These are phyloP conservation scores for Candolleomyces aberdarensis DNA, from an alignment of 768 basidiomycete species.

Conservation along the genomic window DNA sequence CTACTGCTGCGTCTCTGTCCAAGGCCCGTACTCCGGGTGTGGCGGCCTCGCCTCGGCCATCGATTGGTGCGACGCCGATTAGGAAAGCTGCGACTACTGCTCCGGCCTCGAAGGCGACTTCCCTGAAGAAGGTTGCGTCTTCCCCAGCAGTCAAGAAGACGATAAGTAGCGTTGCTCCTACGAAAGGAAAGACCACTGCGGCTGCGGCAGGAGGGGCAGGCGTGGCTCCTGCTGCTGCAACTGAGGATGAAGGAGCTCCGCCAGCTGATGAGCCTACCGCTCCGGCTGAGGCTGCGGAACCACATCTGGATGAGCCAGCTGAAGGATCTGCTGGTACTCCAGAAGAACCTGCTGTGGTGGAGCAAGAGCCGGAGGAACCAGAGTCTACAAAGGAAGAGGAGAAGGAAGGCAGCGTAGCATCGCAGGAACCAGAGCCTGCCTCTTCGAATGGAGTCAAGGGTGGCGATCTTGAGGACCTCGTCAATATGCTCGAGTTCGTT, in stretches of 20 bases:
- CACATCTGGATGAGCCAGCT: too few relatives aligned
- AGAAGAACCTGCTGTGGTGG: too few relatives aligned
- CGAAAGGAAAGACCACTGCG: too few relatives aligned
- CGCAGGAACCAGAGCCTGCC: not conserved
- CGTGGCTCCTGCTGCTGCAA: too few relatives aligned
- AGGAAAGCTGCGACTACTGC: not conserved
- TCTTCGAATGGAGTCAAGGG: not conserved
- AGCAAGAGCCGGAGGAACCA: too few relatives aligned
- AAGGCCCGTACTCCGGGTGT: slow-evolving; percentile 34
- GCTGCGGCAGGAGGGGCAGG: too few relatives aligned
- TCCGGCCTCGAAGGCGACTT: not conserved
- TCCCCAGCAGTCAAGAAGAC: too few relatives aligned
- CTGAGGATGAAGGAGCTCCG: too few relatives aligned
- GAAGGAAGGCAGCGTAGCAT: not conserved
- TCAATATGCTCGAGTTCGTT: not conserved
- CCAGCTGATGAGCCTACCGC: too few relatives aligned
- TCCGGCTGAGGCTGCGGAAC: too few relatives aligned
- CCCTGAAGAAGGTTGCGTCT: not conserved
- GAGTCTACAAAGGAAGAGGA: not conserved
- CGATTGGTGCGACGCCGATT: not conserved
- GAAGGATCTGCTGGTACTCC: too few relatives aligned
- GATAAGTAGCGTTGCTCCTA: too few relatives aligned
- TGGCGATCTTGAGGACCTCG: not conserved
- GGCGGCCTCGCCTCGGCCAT: not conserved
- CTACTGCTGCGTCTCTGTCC: slow-evolving; percentile 75